Evolutionary conservation across 768 basidiomycete species (phyloP).

Genomic region (Heimioporus sp.): DNA sequence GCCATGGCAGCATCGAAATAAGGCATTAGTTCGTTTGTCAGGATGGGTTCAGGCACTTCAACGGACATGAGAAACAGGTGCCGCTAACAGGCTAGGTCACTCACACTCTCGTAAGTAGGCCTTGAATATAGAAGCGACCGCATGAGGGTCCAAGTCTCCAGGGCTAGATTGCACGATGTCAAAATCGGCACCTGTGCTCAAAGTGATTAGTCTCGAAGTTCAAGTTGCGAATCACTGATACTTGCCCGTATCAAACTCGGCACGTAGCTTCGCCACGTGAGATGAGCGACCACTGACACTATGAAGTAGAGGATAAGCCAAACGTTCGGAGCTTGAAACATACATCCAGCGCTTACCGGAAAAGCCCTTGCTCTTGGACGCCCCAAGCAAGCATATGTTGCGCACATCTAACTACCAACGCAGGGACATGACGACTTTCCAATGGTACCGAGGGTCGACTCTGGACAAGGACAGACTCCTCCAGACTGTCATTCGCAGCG

Average conservation of each 20-base stretch:
- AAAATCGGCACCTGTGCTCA: conserved; percentile 72
- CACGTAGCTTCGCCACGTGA: conserved; percentile 71
- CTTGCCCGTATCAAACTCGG: conserved; percentile 79
- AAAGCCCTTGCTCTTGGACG: conserved; percentile 81
- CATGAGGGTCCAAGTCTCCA: conserved; percentile 90
- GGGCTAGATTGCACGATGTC: conserved; percentile 76
- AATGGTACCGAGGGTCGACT: conserved; percentile 30
- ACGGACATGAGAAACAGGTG: conserved; percentile 5
- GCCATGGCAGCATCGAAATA: conserved; percentile 78
- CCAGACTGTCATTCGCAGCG: background rate
- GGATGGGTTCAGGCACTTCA: conserved; percentile 81
- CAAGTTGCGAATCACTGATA: conserved; percentile 8
- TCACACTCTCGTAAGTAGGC: conserved; percentile 89
- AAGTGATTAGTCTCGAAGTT: conserved; percentile 2
- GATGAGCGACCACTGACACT: conserved; percentile 83
- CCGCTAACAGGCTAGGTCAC: conserved; percentile 31
- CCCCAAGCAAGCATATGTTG: conserved; percentile 84
- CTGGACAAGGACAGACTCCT: background rate
- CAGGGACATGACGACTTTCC: conserved; percentile 60
- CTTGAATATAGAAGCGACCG: conserved; percentile 91
- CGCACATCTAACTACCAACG: conserved; percentile 76
- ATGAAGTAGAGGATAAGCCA: conserved; percentile 16
- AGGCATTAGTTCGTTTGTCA: conserved; percentile 69
- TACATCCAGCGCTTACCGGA: conserved; percentile 54
- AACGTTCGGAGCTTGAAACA: background rate